A percentile compares a stretch with the other conserved stretches of the same genome.
These are phyloP conservation scores for Amoebophrya sp. DNA, from an alignment of 169 alveolate genomes.

Conservation along the genomic window DNA sequence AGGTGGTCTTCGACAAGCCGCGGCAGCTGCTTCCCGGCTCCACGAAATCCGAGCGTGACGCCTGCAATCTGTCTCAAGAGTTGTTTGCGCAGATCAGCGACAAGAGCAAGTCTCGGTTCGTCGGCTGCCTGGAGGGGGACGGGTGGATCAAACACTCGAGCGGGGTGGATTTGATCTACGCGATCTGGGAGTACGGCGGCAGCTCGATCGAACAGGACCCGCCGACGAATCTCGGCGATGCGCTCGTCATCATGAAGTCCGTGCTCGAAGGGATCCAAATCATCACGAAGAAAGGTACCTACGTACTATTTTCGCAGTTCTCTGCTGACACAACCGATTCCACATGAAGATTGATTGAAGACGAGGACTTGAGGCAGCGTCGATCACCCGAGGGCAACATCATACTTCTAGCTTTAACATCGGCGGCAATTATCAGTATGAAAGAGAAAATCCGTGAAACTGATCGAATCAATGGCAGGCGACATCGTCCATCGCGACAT, in stretches of 20 bases:
- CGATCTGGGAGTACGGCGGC: not conserved
- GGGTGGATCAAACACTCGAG: not conserved
- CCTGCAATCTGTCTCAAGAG: not conserved
- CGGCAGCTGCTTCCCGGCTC: not conserved
- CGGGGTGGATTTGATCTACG: not conserved
- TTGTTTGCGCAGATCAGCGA: not conserved
- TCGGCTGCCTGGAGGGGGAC: not conserved
- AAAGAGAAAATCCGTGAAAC: too few relatives aligned
- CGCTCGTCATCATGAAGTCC: not conserved
- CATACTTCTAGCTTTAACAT: too few relatives aligned
- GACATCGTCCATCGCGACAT: slow-evolving; percentile 2
- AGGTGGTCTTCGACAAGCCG: not conserved
- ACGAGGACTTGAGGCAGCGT: too few relatives aligned
- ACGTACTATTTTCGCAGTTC: too few relatives aligned
- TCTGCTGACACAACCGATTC: too few relatives aligned
- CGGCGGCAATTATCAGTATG: too few relatives aligned
- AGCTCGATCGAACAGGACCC: not conserved
- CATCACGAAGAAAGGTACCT: not conserved
- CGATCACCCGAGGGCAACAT: too few relatives aligned
- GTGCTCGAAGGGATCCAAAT: not conserved
- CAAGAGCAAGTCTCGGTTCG: not conserved
- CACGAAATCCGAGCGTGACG: not conserved
- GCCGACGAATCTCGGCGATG: not conserved
- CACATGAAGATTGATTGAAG: too few relatives aligned
- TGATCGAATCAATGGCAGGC: too few relatives aligned